A percentile compares a stretch with the other conserved stretches of the same genome.
Evolutionary conservation across 352 stramenopile genomes (phyloP).

Genomic region (Thraustochytrium striatum): DNA sequence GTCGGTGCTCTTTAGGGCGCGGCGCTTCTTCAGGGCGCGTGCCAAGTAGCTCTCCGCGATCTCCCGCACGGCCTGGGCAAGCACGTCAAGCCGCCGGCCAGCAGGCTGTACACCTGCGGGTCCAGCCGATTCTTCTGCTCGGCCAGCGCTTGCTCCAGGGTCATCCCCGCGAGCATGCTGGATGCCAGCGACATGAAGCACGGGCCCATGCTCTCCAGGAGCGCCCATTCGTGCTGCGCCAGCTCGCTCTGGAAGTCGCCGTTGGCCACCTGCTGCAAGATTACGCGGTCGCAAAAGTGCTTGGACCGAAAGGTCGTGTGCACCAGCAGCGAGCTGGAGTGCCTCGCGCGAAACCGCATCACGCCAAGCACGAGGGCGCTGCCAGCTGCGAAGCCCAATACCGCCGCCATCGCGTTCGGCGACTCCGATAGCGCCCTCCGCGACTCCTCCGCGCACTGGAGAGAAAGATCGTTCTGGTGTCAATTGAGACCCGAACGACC

Average conservation of each 20-base stretch:
- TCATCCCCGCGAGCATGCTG: constrained; percentile 8
- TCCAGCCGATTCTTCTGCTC: background rate
- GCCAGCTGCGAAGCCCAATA: no score
- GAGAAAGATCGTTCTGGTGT: no score
- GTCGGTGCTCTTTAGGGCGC: constrained; percentile 1
- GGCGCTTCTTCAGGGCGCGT: background rate
- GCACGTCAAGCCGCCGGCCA: background rate
- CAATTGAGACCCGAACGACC: no score
- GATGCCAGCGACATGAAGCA: constrained; percentile 1
- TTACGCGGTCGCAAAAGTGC: constrained; percentile 32
- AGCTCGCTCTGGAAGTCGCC: constrained; percentile 26
- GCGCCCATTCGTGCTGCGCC: constrained; percentile 3
- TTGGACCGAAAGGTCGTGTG: constrained; percentile 17
- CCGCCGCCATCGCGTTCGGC: no score
- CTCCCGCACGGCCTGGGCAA: background rate
- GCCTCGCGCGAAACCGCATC: no score
- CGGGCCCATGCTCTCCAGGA: background rate
- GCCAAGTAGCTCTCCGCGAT: constrained; percentile 34
- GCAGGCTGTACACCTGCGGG: background rate
- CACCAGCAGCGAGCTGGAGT: no score
- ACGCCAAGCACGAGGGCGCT: no score
- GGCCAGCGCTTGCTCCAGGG: background rate
- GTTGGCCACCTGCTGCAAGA: constrained; percentile 31
- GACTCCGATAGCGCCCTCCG: no score
- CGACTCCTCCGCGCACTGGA: no score